Conservation (phyloP, 495 filamentous ascomycete genomes). For the Annulohypoxylon moriforme region DNA sequence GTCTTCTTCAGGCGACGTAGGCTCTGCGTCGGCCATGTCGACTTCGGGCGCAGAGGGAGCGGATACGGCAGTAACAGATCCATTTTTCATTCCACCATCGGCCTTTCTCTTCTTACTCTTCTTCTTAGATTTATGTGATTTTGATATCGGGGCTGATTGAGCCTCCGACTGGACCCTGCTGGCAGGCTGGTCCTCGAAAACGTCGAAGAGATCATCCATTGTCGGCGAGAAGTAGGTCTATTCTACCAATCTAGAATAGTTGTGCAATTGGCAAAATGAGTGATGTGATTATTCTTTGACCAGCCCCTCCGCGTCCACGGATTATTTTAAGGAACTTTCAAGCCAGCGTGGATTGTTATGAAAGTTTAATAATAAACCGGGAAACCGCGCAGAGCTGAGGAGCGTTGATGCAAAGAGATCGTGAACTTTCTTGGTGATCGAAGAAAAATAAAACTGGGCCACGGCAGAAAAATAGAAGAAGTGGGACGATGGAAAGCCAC, state of each 20-base stretch:
- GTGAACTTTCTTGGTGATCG: slow-evolving; percentile 29
- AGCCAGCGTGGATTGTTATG: not conserved
- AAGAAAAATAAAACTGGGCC: slow-evolving; percentile 34
- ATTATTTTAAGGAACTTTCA: not conserved
- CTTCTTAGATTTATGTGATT: slow-evolving; percentile 56
- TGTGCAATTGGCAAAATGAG: not conserved
- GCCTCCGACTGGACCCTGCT: slow-evolving; percentile 58
- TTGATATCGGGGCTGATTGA: slow-evolving; percentile 49
- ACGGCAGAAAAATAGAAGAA: slow-evolving; percentile 37
- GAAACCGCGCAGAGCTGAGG: not conserved
- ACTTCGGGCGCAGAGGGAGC: slow-evolving; percentile 53
- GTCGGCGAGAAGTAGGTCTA: slow-evolving; percentile 17
- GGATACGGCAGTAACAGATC: slow-evolving; percentile 50
- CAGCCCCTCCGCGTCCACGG: not conserved
- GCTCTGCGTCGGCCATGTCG: slow-evolving; percentile 61
- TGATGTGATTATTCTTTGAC: not conserved
- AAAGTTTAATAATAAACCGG: not conserved
- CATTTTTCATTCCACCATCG: slow-evolving; percentile 76
- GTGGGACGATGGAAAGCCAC: slow-evolving; percentile 19
- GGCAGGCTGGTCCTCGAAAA: slow-evolving; percentile 71
- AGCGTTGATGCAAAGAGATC: not conserved
- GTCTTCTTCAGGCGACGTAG: slow-evolving; percentile 50
- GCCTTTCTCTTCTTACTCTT: slow-evolving; percentile 85
- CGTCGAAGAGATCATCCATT: slow-evolving; percentile 88
- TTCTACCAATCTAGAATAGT: not conserved